Percentiles rank a stretch among this genome's conserved stretches.
These are phyloP conservation scores for Trichosanthes cucumerina DNA, from an alignment of 306 rosid genomes.

Conservation along the genomic window DNA sequence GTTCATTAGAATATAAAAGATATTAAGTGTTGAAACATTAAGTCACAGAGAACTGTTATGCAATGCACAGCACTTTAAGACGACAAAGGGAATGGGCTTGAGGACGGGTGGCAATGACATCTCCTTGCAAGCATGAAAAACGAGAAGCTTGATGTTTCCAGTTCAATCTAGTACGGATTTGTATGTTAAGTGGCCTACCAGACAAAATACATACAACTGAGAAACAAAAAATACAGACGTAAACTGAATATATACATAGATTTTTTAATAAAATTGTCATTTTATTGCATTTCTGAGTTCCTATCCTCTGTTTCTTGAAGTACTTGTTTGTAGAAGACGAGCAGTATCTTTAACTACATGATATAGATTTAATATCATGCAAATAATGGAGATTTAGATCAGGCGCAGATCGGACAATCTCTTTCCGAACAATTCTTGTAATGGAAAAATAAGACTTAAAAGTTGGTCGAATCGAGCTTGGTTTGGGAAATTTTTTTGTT, in stretches of 20 bases:
- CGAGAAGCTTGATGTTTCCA: background rate
- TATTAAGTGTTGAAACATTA: background rate
- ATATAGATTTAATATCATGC: background rate
- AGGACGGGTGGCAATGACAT: background rate
- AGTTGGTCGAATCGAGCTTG: background rate
- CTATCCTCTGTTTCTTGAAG: background rate
- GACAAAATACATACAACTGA: background rate
- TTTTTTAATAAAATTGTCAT: background rate
- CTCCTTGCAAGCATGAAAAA: background rate
- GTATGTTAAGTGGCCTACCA: constrained; percentile 1
- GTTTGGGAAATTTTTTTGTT: background rate
- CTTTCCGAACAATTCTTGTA: background rate
- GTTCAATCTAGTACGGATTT: background rate
- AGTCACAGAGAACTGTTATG: background rate
- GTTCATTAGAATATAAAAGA: background rate
- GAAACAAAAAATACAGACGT: background rate
- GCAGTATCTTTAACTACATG: background rate
- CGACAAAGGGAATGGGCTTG: background rate
- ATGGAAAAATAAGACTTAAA: background rate
- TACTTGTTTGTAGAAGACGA: background rate
- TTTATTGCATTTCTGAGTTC: background rate
- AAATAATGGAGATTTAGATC: background rate
- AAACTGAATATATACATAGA: background rate
- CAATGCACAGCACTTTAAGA: background rate
- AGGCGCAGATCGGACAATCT: background rate